Conservation (phyloP, 495 filamentous ascomycete genomes). For the Penicillium egyptiacum region DNA sequence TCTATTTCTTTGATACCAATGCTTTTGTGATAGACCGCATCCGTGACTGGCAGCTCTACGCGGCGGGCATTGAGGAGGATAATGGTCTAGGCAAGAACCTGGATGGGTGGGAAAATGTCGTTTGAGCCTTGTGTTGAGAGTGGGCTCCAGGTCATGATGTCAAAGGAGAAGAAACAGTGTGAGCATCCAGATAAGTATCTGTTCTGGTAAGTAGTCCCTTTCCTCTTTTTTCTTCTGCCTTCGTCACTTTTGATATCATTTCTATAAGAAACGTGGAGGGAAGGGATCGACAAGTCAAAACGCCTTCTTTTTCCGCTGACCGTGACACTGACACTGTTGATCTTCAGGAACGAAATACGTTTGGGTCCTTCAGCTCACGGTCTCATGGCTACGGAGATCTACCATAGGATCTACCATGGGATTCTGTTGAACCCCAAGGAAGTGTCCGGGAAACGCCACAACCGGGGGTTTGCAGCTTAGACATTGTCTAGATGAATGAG, state of each 20-base stretch:
- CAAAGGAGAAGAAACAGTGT: constrained; percentile 39
- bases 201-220: constrained; percentile 47
- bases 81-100: constrained; percentile 44
- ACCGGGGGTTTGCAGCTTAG: constrained; percentile 29
- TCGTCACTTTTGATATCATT: neutral
- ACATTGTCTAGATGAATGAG: constrained; percentile 26
- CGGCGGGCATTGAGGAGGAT: constrained; percentile 42
- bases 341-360: constrained; percentile 52
- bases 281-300: constrained; percentile 12
- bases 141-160: constrained; percentile 36
- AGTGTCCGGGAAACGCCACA: constrained; percentile 14
- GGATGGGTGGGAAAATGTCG: constrained; percentile 44
- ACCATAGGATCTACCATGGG: constrained; percentile 47
- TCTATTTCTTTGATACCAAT: constrained; percentile 54
- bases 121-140: constrained; percentile 37
- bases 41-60: constrained; percentile 45
- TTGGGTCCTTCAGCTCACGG: constrained; percentile 50
- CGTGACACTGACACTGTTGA: neutral
- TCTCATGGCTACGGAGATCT: constrained; percentile 48
- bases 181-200: constrained; percentile 50
- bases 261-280: neutral
- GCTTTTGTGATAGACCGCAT: constrained; percentile 52
- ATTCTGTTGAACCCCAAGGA: constrained; percentile 30
- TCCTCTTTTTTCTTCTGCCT: neutral
- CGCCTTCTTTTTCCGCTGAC: constrained; percentile 9